Percentiles rank a stretch among this genome's conserved stretches.
phyloP scores from a whole-genome alignment of 2,329 filamentous ascomycete genomes.

The Hawksworthiomyces lignivorus region DNA sequence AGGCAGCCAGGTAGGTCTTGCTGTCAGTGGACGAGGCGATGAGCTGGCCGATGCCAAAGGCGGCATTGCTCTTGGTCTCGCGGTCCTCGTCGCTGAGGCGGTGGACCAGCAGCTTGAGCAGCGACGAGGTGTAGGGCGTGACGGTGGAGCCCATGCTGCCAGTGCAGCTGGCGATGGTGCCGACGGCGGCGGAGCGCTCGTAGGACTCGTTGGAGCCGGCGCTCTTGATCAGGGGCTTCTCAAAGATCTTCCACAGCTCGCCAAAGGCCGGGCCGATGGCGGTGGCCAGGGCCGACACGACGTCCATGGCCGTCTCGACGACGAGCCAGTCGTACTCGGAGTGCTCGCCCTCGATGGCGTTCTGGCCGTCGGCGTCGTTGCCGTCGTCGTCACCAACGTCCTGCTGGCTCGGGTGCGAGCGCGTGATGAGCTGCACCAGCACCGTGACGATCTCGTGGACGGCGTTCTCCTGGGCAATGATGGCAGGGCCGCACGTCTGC shows the following conservation, averaged over 20 bases:
- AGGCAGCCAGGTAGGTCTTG: constrained; percentile 65
- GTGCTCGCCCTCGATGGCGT: constrained; percentile 61
- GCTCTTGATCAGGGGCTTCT: constrained; percentile 84
- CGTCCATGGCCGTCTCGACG: constrained; percentile 88
- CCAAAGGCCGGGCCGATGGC: constrained; percentile 75
- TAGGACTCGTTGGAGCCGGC: constrained; percentile 77
- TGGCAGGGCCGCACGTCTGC: constrained; percentile 81
- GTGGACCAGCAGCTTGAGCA: constrained; percentile 77
- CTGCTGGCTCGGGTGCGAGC: constrained; percentile 86
- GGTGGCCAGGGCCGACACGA: constrained; percentile 74
- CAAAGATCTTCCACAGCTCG: constrained; percentile 92
- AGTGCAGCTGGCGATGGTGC: constrained; percentile 85
- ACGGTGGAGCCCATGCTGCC: constrained; percentile 76
- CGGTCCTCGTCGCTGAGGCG: constrained; percentile 82
- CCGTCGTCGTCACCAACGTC: constrained; percentile 78
- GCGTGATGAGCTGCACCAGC: constrained; percentile 72
- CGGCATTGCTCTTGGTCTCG: constrained; percentile 91
- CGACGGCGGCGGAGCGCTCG: constrained; percentile 84
- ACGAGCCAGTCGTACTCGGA: constrained; percentile 98
- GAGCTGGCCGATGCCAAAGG: constrained; percentile 82
- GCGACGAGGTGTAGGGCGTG: constrained; percentile 67
- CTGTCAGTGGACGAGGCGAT: constrained; percentile 72
- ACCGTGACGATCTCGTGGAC: constrained; percentile 71
- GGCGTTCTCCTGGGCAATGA: constrained; percentile 65
- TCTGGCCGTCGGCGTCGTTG: constrained; percentile 68